Conservation (phyloP, 305 asterid genomes). For the Euphrasia arctica region DNA sequence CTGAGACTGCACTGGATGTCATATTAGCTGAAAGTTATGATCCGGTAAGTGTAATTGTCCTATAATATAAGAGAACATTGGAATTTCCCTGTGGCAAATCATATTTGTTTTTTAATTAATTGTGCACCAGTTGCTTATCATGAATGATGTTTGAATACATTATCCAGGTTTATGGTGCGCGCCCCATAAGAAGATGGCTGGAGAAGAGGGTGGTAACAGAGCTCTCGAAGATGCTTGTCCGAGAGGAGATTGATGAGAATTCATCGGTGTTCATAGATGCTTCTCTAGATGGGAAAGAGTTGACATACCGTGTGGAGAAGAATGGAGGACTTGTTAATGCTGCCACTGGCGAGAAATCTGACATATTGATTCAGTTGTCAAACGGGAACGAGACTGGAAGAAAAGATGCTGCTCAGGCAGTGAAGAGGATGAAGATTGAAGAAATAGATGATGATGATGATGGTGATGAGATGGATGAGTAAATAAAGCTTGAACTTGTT, state of each 20-base stretch:
- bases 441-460: conserved; percentile 65
- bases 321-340: conserved; percentile 85
- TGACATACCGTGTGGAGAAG: conserved; percentile 58
- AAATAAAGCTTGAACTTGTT: not conserved
- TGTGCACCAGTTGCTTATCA: too few relatives aligned
- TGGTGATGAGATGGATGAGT: conserved; percentile 48
- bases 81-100: too few relatives aligned
- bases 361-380: conserved; percentile 64
- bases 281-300: conserved; percentile 31
- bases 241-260: conserved; percentile 80
- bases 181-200: conserved; percentile 91
- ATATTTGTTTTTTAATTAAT: too few relatives aligned
- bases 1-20: conserved; percentile 71
- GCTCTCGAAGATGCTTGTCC: conserved; percentile 73
- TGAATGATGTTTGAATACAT: too few relatives aligned
- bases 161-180: conserved; percentile 69
- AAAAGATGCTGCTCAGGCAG: conserved; percentile 60
- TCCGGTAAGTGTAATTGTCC: conserved; percentile 49
- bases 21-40: conserved; percentile 72
- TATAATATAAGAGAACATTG: too few relatives aligned
- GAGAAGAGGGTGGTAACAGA: conserved; percentile 84
- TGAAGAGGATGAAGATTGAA: conserved; percentile 80
- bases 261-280: conserved; percentile 73
- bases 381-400: conserved; percentile 24
- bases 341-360: conserved; percentile 67